These are phyloP conservation scores for Ceratocystis cacaofunesta DNA, from an alignment of 2,329 filamentous ascomycete genomes.

Conservation along the genomic window DNA sequence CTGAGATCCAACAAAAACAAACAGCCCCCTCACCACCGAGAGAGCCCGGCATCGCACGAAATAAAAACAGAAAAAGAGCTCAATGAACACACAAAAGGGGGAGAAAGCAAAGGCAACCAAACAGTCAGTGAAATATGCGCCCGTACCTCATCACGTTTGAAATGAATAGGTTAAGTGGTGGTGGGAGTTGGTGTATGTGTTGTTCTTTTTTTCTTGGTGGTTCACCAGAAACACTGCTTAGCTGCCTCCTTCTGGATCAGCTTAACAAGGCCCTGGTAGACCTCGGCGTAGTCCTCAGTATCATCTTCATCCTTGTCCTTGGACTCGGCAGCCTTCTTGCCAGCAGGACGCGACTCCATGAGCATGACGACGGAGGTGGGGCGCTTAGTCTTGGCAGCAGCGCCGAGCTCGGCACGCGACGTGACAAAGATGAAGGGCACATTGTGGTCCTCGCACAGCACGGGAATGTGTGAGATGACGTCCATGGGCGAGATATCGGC, in stretches of 20 bases:
- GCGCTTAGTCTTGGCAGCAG: slow-evolving; percentile 85
- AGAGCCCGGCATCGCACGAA: background rate
- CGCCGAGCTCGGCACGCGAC: slow-evolving; percentile 83
- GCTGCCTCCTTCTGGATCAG: slow-evolving; percentile 49
- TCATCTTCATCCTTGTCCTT: slow-evolving; percentile 32
- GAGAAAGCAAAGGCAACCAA: background rate
- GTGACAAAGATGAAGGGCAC: slow-evolving; percentile 93
- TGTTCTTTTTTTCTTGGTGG: background rate
- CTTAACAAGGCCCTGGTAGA: slow-evolving; percentile 51
- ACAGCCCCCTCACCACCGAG: background rate
- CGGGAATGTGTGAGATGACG: slow-evolving; percentile 94
- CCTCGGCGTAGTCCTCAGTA: slow-evolving; percentile 46
- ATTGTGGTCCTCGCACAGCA: slow-evolving; percentile 95
- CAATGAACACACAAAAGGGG: background rate
- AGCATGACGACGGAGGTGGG: slow-evolving; percentile 95
- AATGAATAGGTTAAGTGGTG: too few relatives aligned
- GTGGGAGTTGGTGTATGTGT: background rate
- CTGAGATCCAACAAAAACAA: background rate
- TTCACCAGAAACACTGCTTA: slow-evolving; percentile 38
- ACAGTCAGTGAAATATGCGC: too few relatives aligned
- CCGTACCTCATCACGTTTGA: too few relatives aligned
- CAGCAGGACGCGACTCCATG: slow-evolving; percentile 39
- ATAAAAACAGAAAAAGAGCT: background rate
- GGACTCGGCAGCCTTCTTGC: slow-evolving; percentile 31
- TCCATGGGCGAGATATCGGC: slow-evolving; percentile 98